Conservation (phyloP, 495 filamentous ascomycete genomes). For the Cairneyella variabilis region DNA sequence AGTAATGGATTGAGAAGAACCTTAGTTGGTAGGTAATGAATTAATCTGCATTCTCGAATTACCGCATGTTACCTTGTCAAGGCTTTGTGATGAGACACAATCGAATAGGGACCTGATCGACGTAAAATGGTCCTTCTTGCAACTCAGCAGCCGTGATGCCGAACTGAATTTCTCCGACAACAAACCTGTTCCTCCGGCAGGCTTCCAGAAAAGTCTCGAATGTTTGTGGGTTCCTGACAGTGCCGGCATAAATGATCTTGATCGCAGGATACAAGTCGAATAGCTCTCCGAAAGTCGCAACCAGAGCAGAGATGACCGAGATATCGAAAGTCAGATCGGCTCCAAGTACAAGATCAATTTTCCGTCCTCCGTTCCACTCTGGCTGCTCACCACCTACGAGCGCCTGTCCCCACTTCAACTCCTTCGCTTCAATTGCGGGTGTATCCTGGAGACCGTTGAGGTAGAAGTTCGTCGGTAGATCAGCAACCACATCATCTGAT, state of each 20-base stretch:
- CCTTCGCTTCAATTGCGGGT: constrained; percentile 38
- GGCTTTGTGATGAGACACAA: constrained; percentile 18
- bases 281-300: constrained; percentile 42
- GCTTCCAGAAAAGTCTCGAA: constrained; percentile 37
- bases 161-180: constrained; percentile 33
- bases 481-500: constrained; percentile 65
- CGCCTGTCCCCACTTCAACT: constrained; percentile 59
- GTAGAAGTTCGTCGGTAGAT: constrained; percentile 61
- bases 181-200: constrained; percentile 29
- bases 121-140: constrained; percentile 48
- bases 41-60: background rate
- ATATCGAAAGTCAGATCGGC: constrained; percentile 51
- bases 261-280: constrained; percentile 31
- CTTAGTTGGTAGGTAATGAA: background rate
- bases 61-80: background rate
- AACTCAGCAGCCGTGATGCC: constrained; percentile 28
- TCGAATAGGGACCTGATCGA: constrained; percentile 35
- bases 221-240: constrained; percentile 42
- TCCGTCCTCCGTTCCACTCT: constrained; percentile 37
- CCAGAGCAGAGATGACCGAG: constrained; percentile 38
- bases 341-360: constrained; percentile 44
- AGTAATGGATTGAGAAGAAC: background rate
- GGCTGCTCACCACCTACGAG: constrained; percentile 25
- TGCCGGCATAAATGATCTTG: constrained; percentile 42
- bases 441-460: constrained; percentile 58